Conservation (phyloP, 2,329 filamentous ascomycete genomes). For the Fusarium robinianum region DNA sequence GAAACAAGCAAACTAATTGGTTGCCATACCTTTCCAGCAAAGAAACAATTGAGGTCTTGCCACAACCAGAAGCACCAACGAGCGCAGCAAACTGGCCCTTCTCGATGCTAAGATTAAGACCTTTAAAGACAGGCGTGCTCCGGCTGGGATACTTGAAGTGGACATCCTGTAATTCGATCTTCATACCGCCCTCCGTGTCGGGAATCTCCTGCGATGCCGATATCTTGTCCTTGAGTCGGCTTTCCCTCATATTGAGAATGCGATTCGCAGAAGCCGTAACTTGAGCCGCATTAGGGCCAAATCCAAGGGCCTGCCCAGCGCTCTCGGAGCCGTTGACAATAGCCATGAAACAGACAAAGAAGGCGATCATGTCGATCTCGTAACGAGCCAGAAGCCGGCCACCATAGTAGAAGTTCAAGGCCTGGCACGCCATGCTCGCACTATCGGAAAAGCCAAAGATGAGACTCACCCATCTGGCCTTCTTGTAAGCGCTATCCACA, state of each 20-base stretch:
- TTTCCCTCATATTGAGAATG: conserved; percentile 58
- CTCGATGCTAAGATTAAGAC: conserved; percentile 66
- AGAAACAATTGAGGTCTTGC: conserved; percentile 73
- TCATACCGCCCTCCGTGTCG: conserved; percentile 54
- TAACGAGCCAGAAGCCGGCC: conserved; percentile 58
- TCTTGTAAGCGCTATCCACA: conserved; percentile 61
- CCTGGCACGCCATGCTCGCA: conserved; percentile 64
- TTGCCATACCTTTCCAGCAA: conserved; percentile 56
- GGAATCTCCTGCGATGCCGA: conserved; percentile 45
- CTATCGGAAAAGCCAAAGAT: conserved; percentile 73
- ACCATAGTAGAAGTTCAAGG: conserved; percentile 70
- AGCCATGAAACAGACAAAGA: conserved; percentile 66
- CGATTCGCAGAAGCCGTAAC: conserved; percentile 63
- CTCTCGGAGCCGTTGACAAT: conserved; percentile 70
- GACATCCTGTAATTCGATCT: conserved; percentile 60
- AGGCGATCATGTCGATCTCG: conserved; percentile 53
- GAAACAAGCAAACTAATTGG: neutral
- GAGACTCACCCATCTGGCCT: conserved; percentile 64
- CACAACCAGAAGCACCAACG: conserved; percentile 71
- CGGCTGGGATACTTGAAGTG: conserved; percentile 66
- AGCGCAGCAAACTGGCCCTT: conserved; percentile 73
- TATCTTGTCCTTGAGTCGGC: conserved; percentile 43
- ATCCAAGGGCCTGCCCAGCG: conserved; percentile 69
- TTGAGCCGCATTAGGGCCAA: conserved; percentile 67
- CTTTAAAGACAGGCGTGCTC: conserved; percentile 60